These are phyloP conservation scores for Geotrichum fermentans DNA, from an alignment of 1,139 yeast species.

Conservation along the genomic window DNA sequence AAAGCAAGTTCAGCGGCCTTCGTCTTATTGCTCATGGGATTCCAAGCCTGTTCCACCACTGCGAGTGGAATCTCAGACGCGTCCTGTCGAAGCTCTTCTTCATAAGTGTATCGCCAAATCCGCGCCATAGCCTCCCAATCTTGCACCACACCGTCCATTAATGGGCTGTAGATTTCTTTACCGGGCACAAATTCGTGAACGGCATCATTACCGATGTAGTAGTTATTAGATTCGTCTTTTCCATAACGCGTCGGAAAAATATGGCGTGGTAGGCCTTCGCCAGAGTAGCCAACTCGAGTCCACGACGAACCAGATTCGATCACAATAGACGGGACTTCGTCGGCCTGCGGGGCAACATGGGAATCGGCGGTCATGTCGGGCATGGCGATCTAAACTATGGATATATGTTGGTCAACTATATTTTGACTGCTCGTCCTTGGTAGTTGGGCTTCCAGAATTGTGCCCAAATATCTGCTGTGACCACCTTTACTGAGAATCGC, in stretches of 20 bases:
- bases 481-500: too few relatives aligned
- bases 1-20: conserved; percentile 70
- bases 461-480: too few relatives aligned
- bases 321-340: conserved; percentile 73
- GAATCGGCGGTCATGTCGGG: conserved; percentile 14
- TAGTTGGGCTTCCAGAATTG: too few relatives aligned
- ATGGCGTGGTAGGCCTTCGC: conserved; percentile 80
- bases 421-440: too few relatives aligned
- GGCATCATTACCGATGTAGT: conserved; percentile 36
- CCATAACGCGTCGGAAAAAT: conserved; percentile 60
- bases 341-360: conserved; percentile 26
- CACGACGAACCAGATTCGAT: conserved; percentile 83
- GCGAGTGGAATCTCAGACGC: conserved; percentile 71
- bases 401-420: background rate
- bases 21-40: conserved; percentile 61
- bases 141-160: conserved; percentile 40
- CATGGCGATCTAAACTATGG: too few relatives aligned
- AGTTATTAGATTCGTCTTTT: conserved; percentile 25
- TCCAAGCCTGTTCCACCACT: conserved; percentile 84
- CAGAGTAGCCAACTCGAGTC: conserved; percentile 89
- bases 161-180: conserved; percentile 39
- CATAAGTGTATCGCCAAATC: conserved; percentile 39
- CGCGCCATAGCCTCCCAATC: conserved; percentile 45
- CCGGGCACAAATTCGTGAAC: conserved; percentile 35
- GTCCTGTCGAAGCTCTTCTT: conserved; percentile 47